Percentiles rank a stretch among this genome's conserved stretches.
Evolutionary conservation across 495 filamentous ascomycete genomes (phyloP).

Genomic region (Corynascus novoguineensis): DNA sequence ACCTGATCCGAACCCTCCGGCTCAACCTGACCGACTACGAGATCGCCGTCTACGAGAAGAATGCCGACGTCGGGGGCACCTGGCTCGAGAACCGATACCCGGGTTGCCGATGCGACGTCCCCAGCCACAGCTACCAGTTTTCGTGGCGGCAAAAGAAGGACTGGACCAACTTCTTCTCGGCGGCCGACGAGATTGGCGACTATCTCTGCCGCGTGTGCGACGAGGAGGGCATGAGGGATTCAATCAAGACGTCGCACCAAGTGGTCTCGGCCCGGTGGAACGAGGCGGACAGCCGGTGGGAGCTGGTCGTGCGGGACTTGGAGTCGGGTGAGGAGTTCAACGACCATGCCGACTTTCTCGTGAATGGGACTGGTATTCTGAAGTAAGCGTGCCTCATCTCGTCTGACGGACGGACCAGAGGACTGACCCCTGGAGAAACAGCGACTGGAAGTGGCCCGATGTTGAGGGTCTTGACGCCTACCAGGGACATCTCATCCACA

Average conservation of each 20-base stretch:
- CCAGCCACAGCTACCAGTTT: conserved; percentile 52
- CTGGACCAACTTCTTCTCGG: conserved; percentile 56
- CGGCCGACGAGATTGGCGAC: conserved; percentile 51
- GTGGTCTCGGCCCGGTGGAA: conserved; percentile 39
- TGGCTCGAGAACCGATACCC: conserved; percentile 58
- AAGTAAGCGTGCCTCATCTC: conserved; percentile 38
- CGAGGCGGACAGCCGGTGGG: conserved; percentile 45
- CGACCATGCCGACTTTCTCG: conserved; percentile 51
- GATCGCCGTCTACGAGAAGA: conserved; percentile 73
- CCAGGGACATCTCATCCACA: conserved; percentile 52
- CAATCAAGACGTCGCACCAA: conserved; percentile 40
- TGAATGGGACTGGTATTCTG: conserved; percentile 54
- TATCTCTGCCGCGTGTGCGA: conserved; percentile 54
- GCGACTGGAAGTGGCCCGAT: conserved; percentile 60
- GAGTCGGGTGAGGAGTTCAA: conserved; percentile 37
- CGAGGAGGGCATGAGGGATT: conserved; percentile 50
- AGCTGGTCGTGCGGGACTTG: conserved; percentile 44
- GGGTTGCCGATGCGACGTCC: conserved; percentile 51
- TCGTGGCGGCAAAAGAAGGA: conserved; percentile 52
- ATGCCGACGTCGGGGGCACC: conserved; percentile 57
- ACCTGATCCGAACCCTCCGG: conserved; percentile 42
- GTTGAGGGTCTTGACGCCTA: conserved; percentile 45
- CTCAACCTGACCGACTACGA: conserved; percentile 45
- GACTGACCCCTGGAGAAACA: conserved; percentile 19
- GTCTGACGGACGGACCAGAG: neutral